phyloP scores from a whole-genome alignment of 164 flowering plant genomes.

The Liriodendron chinense region DNA sequence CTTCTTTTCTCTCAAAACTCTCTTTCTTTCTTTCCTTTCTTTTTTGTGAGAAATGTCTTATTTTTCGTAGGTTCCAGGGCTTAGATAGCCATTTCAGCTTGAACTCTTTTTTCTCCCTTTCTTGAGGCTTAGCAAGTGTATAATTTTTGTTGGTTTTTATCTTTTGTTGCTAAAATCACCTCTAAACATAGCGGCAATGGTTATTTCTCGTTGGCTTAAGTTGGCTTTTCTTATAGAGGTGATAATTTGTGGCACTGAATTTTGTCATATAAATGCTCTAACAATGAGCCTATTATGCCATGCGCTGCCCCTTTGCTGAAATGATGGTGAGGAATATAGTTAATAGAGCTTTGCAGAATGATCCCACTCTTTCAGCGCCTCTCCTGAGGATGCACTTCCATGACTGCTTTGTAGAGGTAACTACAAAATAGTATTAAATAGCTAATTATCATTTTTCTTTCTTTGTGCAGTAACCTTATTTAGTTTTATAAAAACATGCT shows the following conservation, averaged over 20 bases:
- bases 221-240: conserved; percentile 17
- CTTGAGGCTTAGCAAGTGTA: neutral
- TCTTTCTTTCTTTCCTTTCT: neutral
- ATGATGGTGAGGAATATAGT: conserved; percentile 52
- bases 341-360: conserved; percentile 44
- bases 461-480: too few relatives aligned
- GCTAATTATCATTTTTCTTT: too few relatives aligned
- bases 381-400: conserved; percentile 85
- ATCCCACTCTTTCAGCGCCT: conserved; percentile 72
- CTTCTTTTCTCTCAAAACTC: neutral
- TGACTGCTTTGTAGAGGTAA: conserved; percentile 72
- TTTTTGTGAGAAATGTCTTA: neutral
- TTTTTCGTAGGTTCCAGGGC: neutral
- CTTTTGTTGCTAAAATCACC: neutral
- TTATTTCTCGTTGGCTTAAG: conserved; percentile 11
- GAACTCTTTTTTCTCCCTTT: neutral
- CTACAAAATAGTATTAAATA: too few relatives aligned
- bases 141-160: neutral
- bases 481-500: too few relatives aligned
- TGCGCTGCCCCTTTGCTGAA: conserved; percentile 68
- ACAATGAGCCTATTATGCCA: conserved; percentile 58
- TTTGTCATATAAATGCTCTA: conserved; percentile 33
- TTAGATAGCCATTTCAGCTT: neutral
- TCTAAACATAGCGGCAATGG: conserved; percentile 1
- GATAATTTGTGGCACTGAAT: conserved; percentile 19